Evolutionary conservation across 1,284 basidiomycete genomes (phyloP).

Genomic region (Farysia itapuensis): DNA sequence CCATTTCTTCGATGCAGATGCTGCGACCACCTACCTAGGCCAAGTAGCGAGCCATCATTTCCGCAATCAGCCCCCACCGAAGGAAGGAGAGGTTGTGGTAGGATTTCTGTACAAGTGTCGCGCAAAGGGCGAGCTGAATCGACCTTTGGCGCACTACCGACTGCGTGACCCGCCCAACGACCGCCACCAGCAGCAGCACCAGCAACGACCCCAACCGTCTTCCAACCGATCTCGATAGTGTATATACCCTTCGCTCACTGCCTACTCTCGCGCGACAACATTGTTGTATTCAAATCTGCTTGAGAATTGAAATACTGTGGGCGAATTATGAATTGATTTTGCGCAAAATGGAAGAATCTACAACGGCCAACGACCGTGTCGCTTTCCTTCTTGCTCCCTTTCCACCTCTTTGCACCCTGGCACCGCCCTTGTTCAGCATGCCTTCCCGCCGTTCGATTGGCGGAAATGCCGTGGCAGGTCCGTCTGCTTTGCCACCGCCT

Average conservation of each 20-base stretch:
- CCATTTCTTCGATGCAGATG: conserved; percentile 47
- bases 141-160: conserved; percentile 29
- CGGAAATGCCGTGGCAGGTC: conserved; percentile 16
- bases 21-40: conserved; percentile 40
- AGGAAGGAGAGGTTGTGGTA: conserved; percentile 53
- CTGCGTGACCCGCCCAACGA: conserved; percentile 12
- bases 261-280: background rate
- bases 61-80: conserved; percentile 42
- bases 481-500: conserved; percentile 10
- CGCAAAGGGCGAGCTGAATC: conserved; percentile 42
- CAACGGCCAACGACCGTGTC: too few relatives aligned
- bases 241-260: background rate
- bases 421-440: conserved; percentile 4
- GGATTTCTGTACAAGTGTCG: conserved; percentile 51
- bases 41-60: conserved; percentile 46
- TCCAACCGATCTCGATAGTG: background rate
- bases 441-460: conserved; percentile 22
- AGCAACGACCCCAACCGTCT: too few relatives aligned
- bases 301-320: too few relatives aligned
- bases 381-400: too few relatives aligned
- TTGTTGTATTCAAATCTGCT: too few relatives aligned
- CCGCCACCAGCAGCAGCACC: background rate
- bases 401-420: too few relatives aligned
- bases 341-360: too few relatives aligned
- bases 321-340: too few relatives aligned